These are phyloP conservation scores for Inosperma sp. DNA, from an alignment of 768 basidiomycete species.

Conservation along the genomic window DNA sequence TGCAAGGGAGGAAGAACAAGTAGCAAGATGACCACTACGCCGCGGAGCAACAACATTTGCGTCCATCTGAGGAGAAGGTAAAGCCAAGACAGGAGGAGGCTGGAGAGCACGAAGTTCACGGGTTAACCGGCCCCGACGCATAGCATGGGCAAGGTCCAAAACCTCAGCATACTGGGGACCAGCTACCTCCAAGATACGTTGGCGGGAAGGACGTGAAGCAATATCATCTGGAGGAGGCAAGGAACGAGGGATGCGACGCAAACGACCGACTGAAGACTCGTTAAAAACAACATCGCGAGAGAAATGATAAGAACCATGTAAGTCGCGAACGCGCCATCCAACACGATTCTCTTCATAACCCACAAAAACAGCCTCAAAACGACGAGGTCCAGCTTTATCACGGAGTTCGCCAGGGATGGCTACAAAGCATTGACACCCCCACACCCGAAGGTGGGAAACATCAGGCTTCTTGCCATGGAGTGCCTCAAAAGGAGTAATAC, in stretches of 20 bases:
- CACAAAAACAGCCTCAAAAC: too few relatives aligned
- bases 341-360: too few relatives aligned
- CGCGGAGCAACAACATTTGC: not conserved
- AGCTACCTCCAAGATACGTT: not conserved
- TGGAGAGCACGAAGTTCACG: not conserved
- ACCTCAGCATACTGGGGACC: not conserved
- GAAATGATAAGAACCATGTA: conserved; percentile 19
- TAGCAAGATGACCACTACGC: not conserved
- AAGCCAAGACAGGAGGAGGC: not conserved
- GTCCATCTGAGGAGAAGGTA: not conserved
- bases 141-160: not conserved
- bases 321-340: conserved; percentile 20
- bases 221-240: not conserved
- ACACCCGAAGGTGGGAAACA: too few relatives aligned
- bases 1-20: too few relatives aligned
- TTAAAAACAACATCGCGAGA: conserved; percentile 29
- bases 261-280: conserved; percentile 16
- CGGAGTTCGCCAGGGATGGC: too few relatives aligned
- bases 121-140: too few relatives aligned
- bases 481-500: too few relatives aligned
- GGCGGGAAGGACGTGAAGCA: not conserved
- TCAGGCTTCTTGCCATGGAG: too few relatives aligned
- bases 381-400: too few relatives aligned
- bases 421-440: too few relatives aligned
- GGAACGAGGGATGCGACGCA: not conserved